Percentiles rank a stretch among this genome's conserved stretches.
These are phyloP conservation scores for Cryptococcus sp. DNA, from an alignment of 1,284 basidiomycete genomes.

Conservation along the genomic window DNA sequence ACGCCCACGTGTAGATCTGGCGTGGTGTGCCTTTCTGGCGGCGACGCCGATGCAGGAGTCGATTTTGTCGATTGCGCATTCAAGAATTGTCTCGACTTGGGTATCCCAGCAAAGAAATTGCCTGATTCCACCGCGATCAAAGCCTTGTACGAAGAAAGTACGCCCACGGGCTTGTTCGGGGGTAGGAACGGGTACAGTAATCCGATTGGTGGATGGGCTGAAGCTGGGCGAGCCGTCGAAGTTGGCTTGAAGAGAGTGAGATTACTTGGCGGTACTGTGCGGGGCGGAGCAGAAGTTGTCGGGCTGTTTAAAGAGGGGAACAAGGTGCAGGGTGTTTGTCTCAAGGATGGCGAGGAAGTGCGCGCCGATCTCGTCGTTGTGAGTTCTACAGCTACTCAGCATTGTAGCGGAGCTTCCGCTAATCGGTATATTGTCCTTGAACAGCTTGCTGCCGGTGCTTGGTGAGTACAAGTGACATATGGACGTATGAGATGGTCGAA, in stretches of 20 bases:
- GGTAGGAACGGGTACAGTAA: constrained; percentile 66
- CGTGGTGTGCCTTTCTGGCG: constrained; percentile 37
- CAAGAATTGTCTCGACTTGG: constrained; percentile 32
- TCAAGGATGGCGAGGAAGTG: constrained; percentile 61
- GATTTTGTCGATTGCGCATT: constrained; percentile 43
- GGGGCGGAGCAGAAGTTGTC: constrained; percentile 63
- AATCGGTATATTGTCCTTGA: neutral
- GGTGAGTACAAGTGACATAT: constrained; percentile 20
- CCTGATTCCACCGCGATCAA: constrained; percentile 26
- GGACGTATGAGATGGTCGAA: neutral
- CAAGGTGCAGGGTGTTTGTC: constrained; percentile 64
- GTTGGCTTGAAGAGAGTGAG: constrained; percentile 63
- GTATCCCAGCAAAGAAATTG: constrained; percentile 30
- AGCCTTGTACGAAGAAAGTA: constrained; percentile 14
- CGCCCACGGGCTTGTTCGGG: constrained; percentile 34
- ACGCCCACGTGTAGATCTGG: constrained; percentile 33
- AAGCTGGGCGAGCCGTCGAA: constrained; percentile 68
- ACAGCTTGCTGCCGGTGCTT: constrained; percentile 48
- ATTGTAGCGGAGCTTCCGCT: neutral
- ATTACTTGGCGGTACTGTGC: constrained; percentile 63
- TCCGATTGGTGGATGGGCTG: constrained; percentile 79
- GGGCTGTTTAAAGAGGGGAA: constrained; percentile 44
- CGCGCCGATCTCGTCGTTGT: constrained; percentile 46
- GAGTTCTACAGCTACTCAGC: constrained; percentile 3
- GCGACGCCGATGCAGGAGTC: constrained; percentile 25